Evolutionary conservation across 2,329 filamentous ascomycete genomes (phyloP).

Genomic region (Ophiostoma sp.): DNA sequence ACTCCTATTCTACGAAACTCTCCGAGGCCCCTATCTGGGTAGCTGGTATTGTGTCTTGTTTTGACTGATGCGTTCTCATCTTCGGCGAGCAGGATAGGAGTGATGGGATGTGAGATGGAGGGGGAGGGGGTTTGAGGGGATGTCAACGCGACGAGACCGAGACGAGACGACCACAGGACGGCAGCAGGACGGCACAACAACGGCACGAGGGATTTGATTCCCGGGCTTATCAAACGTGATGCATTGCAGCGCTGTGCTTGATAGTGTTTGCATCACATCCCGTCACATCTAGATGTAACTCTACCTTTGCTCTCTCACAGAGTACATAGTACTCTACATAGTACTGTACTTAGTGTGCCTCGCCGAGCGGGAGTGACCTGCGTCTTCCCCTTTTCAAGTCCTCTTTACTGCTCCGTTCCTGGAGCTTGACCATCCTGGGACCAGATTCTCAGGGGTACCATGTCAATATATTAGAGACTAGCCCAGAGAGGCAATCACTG

Average conservation of each 20-base stretch:
- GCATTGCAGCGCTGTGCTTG: not conserved
- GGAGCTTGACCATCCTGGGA: constrained; percentile 20
- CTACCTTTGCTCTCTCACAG: not conserved
- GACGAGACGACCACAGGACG: not conserved
- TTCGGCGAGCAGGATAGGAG: constrained; percentile 6
- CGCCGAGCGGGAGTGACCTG: not conserved
- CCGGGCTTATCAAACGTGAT: not conserved
- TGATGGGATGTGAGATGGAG: too few relatives aligned
- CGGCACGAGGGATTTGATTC: constrained; percentile 1
- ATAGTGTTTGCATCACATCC: not conserved
- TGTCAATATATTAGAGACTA: constrained; percentile 16
- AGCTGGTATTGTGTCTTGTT: not conserved
- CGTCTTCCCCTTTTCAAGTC: constrained; percentile 7
- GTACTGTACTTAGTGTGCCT: not conserved
- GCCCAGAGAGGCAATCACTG: not conserved
- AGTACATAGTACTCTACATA: not conserved
- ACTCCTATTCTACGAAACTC: not conserved
- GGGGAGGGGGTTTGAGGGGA: too few relatives aligned
- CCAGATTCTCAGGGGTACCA: constrained; percentile 32
- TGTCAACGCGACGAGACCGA: not conserved
- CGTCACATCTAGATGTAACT: constrained; percentile 6
- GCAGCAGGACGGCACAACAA: not conserved
- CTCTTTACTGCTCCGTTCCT: constrained; percentile 21
- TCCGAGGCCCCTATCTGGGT: not conserved
- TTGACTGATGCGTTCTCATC: not conserved